Percentiles rank a stretch among this genome's conserved stretches.
These are phyloP conservation scores for Neurospora africana DNA, from an alignment of 495 filamentous ascomycete species.

Conservation along the genomic window DNA sequence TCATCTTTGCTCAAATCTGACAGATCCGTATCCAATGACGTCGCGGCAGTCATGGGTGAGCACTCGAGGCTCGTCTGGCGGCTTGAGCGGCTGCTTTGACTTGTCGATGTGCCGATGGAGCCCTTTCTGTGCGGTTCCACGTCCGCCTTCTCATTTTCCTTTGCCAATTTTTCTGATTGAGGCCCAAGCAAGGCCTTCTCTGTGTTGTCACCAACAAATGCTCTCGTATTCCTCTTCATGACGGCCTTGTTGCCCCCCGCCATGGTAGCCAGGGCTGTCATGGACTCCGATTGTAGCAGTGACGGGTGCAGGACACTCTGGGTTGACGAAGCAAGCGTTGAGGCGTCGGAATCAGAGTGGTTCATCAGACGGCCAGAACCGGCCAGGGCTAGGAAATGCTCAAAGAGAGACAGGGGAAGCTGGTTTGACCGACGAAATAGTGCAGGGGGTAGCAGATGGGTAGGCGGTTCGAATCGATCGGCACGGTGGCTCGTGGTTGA, in stretches of 20 bases:
- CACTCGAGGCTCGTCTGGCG: constrained; percentile 9
- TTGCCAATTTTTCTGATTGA: background rate
- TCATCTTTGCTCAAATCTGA: background rate
- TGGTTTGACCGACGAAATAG: background rate
- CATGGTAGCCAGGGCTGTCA: constrained; percentile 5
- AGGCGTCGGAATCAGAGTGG: background rate
- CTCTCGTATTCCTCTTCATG: constrained; percentile 17
- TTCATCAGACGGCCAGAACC: background rate
- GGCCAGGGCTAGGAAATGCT: background rate
- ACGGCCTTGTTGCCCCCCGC: constrained; percentile 9
- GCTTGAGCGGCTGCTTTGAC: constrained; percentile 9
- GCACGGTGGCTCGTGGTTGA: background rate
- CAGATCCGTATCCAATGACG: background rate
- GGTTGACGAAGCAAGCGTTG: background rate
- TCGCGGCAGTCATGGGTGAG: constrained; percentile 4
- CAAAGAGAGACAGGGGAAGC: background rate
- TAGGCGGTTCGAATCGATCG: background rate
- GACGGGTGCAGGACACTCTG: background rate
- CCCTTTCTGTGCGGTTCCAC: constrained; percentile 3
- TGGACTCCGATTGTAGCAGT: background rate
- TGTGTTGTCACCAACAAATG: constrained; percentile 14
- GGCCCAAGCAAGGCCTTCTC: constrained; percentile 4
- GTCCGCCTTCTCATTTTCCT: constrained; percentile 3
- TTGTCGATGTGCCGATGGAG: constrained; percentile 7
- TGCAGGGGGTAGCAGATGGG: background rate